phyloP scores from a whole-genome alignment of 2,329 filamentous ascomycete species.

The Atkinsonella texensis region DNA sequence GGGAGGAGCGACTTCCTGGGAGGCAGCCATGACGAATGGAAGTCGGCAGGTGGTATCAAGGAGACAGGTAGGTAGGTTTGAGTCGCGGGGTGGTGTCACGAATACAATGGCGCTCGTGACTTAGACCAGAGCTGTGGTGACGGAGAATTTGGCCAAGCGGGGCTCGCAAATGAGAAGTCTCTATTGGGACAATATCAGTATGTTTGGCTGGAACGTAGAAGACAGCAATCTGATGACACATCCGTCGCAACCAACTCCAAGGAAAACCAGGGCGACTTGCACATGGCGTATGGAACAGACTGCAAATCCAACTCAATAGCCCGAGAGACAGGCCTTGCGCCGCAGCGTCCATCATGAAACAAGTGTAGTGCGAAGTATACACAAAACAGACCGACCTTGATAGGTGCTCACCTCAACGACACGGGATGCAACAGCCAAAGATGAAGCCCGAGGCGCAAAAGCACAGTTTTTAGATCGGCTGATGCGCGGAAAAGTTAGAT shows the following conservation, averaged over 20 bases:
- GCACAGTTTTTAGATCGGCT: neutral
- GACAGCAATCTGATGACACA: neutral
- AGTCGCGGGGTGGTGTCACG: constrained; percentile 1
- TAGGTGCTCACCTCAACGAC: neutral
- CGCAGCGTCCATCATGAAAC: neutral
- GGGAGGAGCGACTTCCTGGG: constrained; percentile 44
- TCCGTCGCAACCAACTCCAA: neutral
- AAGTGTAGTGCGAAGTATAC: neutral
- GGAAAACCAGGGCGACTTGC: neutral
- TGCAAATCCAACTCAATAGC: neutral
- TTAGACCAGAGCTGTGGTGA: neutral
- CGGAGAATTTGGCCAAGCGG: neutral
- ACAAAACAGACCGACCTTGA: neutral
- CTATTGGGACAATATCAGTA: neutral
- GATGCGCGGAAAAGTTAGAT: neutral
- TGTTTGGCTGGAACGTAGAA: neutral
- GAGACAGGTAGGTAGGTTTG: constrained; percentile 5
- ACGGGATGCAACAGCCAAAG: neutral
- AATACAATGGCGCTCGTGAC: neutral
- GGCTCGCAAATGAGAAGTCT: neutral
- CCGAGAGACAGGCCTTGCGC: neutral
- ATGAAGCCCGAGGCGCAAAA: neutral
- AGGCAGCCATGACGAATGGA: constrained; percentile 41
- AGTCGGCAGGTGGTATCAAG: constrained; percentile 1
- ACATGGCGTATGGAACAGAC: neutral